Conservation (phyloP, 106 monocot genomes). For the Dendrobium officinale region DNA sequence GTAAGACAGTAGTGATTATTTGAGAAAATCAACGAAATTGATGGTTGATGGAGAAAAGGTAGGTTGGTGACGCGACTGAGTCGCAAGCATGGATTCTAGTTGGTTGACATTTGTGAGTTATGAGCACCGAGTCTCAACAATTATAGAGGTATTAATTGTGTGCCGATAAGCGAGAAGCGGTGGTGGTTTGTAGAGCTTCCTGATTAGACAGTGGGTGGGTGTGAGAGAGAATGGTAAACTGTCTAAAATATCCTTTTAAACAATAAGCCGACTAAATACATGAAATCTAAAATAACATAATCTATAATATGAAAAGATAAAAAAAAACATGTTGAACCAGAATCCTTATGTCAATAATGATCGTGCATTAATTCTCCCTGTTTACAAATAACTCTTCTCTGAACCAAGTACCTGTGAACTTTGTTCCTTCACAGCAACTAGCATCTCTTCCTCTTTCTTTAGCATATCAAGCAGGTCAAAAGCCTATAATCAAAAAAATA, state of each 20-base stretch:
- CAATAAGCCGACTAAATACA: background rate
- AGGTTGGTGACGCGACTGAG: too few species aligned
- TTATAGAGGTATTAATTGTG: too few species aligned
- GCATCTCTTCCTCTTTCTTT: constrained; percentile 99
- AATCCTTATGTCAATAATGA: background rate
- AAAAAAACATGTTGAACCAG: background rate
- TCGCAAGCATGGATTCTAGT: too few species aligned
- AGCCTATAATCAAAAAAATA: constrained; percentile 34
- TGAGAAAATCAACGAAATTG: too few species aligned
- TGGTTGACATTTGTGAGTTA: too few species aligned
- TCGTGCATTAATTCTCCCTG: background rate
- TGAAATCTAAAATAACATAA: background rate
- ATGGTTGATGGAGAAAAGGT: too few species aligned
- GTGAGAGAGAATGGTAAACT: background rate
- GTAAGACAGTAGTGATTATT: too few species aligned
- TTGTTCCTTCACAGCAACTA: constrained; percentile 71
- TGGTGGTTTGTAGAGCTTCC: too few species aligned
- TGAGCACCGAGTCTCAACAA: too few species aligned
- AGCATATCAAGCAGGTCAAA: constrained; percentile 94
- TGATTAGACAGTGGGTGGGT: background rate
- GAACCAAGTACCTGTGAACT: constrained; percentile 44
- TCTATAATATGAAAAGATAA: background rate
- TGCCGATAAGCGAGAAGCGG: too few species aligned
- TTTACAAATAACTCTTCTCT: background rate
- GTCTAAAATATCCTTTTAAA: background rate